A percentile compares a stretch with the other conserved stretches of the same genome.
phyloP scores from a whole-genome alignment of 331 rosid species.

The Rosa hybrid region DNA sequence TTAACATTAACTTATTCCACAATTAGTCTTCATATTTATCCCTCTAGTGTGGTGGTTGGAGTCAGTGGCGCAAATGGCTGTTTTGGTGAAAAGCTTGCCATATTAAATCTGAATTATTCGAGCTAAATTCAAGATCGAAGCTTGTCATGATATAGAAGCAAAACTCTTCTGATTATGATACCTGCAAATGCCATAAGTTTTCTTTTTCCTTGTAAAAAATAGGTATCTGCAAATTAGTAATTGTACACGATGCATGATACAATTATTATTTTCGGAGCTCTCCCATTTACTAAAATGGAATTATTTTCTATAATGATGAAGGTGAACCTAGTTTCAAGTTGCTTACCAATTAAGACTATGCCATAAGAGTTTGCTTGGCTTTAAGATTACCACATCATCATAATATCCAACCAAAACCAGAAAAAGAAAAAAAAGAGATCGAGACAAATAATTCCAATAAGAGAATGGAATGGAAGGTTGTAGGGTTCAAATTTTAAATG shows the following conservation, averaged over 20 bases:
- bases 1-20: neutral
- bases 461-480: neutral
- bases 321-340: conserved; percentile 3
- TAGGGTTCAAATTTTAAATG: neutral
- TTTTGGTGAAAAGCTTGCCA: conserved; percentile 1
- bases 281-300: neutral
- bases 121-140: neutral
- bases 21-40: neutral
- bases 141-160: neutral
- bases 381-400: neutral
- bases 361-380: conserved; percentile 11
- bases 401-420: neutral
- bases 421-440: neutral
- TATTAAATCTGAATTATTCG: neutral
- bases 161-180: neutral
- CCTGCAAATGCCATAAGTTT: neutral
- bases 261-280: neutral
- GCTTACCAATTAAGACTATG: neutral
- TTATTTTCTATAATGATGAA: neutral
- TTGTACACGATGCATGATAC: neutral
- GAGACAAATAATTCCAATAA: neutral
- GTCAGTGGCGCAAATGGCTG: conserved; percentile 8
- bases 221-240: neutral
- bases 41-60: conserved; percentile 8
- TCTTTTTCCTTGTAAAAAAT: neutral